A percentile compares a stretch with the other conserved stretches of the same genome.
These are phyloP conservation scores for Scolecobasidium constrictum DNA, from an alignment of 2,329 filamentous ascomycete genomes.

Conservation along the genomic window DNA sequence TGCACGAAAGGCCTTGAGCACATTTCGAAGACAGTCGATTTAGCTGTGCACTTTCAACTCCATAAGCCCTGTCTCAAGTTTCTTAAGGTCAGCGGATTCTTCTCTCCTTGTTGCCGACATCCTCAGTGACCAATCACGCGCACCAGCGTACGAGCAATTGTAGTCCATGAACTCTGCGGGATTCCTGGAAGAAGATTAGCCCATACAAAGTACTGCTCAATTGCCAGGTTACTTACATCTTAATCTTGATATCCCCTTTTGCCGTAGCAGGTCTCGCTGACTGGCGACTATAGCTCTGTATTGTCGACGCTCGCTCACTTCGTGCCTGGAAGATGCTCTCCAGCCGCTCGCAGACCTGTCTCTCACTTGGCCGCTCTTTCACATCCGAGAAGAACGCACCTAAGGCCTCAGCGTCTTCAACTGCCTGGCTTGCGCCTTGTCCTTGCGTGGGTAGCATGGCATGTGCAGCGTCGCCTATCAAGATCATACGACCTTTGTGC, in stretches of 20 bases:
- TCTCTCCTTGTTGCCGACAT: too few species aligned
- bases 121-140: too few species aligned
- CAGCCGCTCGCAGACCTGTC: not conserved
- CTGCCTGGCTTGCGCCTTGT: conserved; percentile 45
- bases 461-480: conserved; percentile 54
- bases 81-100: too few species aligned
- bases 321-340: not conserved
- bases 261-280: not conserved
- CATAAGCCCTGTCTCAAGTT: too few species aligned
- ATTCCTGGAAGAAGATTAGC: not conserved
- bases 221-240: not conserved
- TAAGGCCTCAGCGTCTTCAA: conserved; percentile 8
- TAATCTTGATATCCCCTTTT: not conserved
- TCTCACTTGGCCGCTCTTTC: not conserved
- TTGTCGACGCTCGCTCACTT: not conserved
- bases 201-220: not conserved
- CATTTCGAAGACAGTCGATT: too few species aligned
- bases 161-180: not conserved
- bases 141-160: not conserved
- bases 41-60: too few species aligned
- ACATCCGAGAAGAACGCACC: not conserved
- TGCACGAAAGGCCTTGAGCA: too few species aligned
- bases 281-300: not conserved
- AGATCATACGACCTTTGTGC: conserved; percentile 12
- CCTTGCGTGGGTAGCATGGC: conserved; percentile 50